Percentiles rank a stretch among this genome's conserved stretches.
Conservation (phyloP, 768 basidiomycete genomes). For the Rhizopogon roseolus region DNA sequence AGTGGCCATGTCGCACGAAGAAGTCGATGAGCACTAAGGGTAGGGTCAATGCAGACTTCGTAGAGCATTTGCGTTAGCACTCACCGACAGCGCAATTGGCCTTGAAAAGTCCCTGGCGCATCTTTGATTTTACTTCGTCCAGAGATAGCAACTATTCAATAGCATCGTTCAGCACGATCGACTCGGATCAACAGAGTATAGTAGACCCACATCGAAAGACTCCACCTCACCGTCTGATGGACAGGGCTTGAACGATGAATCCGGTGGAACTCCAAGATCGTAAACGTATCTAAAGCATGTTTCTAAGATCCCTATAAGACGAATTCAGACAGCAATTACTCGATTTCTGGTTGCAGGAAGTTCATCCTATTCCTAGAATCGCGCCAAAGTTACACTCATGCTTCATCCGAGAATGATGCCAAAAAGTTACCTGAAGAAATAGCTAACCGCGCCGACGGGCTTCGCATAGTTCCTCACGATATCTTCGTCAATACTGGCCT, state of each 20-base stretch:
- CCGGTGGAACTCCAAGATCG: slow-evolving; percentile 67
- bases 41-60: not conserved
- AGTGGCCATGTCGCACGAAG: slow-evolving; percentile 77
- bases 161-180: not conserved
- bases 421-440: slow-evolving; percentile 61
- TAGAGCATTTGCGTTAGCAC: slow-evolving; percentile 14
- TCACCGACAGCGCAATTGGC: slow-evolving; percentile 84
- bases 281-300: slow-evolving; percentile 64
- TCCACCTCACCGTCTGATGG: slow-evolving; percentile 94
- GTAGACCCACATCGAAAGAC: slow-evolving; percentile 68
- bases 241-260: slow-evolving; percentile 51
- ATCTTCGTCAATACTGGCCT: slow-evolving; percentile 75
- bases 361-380: slow-evolving; percentile 34
- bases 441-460: slow-evolving; percentile 68
- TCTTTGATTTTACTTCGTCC: slow-evolving; percentile 53
- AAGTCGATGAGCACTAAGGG: slow-evolving; percentile 84
- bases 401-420: not conserved
- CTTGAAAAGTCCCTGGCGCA: slow-evolving; percentile 80
- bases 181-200: not conserved
- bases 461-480: slow-evolving; percentile 57
- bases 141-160: slow-evolving; percentile 57
- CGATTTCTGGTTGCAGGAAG: slow-evolving; percentile 85
- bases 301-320: not conserved
- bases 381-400: slow-evolving; percentile 34
- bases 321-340: slow-evolving; percentile 42